phyloP scores from a whole-genome alignment of 2,329 filamentous ascomycete species.

The Daldinia sp. region DNA sequence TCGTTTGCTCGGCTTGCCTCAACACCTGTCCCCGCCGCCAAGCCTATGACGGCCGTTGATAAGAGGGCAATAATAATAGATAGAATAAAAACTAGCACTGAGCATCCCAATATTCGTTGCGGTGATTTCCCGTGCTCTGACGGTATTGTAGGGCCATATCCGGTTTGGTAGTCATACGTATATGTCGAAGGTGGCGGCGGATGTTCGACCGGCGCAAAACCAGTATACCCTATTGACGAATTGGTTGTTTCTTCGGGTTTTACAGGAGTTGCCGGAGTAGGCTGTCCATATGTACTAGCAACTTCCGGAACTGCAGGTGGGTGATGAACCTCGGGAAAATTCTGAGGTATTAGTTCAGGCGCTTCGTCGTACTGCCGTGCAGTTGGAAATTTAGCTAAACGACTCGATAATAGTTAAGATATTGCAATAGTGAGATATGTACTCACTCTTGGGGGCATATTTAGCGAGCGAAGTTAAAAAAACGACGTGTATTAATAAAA shows the following conservation, averaged over 20 bases:
- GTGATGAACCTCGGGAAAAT: slow-evolving; percentile 50
- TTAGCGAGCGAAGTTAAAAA: slow-evolving; percentile 3
- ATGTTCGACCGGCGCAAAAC: slow-evolving; percentile 36
- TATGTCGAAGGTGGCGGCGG: slow-evolving; percentile 31
- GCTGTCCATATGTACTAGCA: slow-evolving; percentile 27
- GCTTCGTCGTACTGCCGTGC: slow-evolving; percentile 49
- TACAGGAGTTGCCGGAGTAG: slow-evolving; percentile 32
- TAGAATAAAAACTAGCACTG: slow-evolving; percentile 56
- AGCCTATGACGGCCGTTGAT: slow-evolving; percentile 57
- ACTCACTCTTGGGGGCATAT: slow-evolving; percentile 46
- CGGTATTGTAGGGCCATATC: slow-evolving; percentile 30
- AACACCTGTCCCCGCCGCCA: slow-evolving; percentile 60
- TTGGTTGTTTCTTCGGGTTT: slow-evolving; percentile 39
- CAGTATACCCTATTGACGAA: slow-evolving; percentile 26
- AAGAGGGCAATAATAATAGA: slow-evolving; percentile 57
- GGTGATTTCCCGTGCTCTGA: slow-evolving; percentile 30
- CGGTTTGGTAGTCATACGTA: slow-evolving; percentile 41
- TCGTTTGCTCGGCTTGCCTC: slow-evolving; percentile 56
- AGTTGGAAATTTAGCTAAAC: slow-evolving; percentile 14
- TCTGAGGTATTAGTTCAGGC: slow-evolving; percentile 47
- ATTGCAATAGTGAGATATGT: slow-evolving; percentile 5
- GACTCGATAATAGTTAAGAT: neutral
- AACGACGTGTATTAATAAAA: slow-evolving; percentile 3
- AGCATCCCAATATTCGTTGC: slow-evolving; percentile 54
- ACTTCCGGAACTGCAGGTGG: slow-evolving; percentile 47